Base-by-base conservation (phyloP, 345 rosid species). In the Ceriops decandra region DNA sequence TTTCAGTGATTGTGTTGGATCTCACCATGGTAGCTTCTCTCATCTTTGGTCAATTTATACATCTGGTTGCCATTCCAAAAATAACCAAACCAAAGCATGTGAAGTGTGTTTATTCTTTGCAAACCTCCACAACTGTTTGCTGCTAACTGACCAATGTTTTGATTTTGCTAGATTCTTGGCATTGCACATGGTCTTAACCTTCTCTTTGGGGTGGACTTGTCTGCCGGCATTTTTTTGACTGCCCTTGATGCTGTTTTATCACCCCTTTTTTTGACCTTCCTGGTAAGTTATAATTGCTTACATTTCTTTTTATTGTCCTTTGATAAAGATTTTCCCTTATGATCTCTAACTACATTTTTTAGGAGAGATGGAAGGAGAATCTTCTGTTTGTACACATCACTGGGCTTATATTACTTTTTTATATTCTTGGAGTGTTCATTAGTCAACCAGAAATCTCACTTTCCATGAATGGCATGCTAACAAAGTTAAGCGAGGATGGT, bases 141-240 rank as follows among this genome's bases (percentile, higher is more conserved):
- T 69, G 64, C 63, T 68, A 59, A 71, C 68, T 35, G 68, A 53
- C 60, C 63, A 76, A 67, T 71, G 63, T 64, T 56, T 26, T 74
- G 62, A 33, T 79, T 78, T 60, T 57, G 62, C 80, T 76, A 95
- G 99, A 82, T 95, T 82, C 79, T 95, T 68, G 99, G 99, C 60
- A 84, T 92, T 65, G 98, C 96, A 4, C 95, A 92, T 79, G 97
- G 88, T 7, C 87, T 95, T 80, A 92, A 88, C 86, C 88, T 92
- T 82, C 86, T 92, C 64, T 64, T 87, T 17, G 96, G 98, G 72
- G 73, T 90, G 82, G 98, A 90, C 71, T 79, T 95, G 80, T 83
- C 92, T 38, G 84, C 96, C 13, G 81, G 92, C 38, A 82, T 95
- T 60, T 84, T 95, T 85, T 79, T 95, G 74, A 95, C 99, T 62